phyloP scores from a whole-genome alignment of 2,329 filamentous ascomycete species.

The Diaporthe eres region DNA sequence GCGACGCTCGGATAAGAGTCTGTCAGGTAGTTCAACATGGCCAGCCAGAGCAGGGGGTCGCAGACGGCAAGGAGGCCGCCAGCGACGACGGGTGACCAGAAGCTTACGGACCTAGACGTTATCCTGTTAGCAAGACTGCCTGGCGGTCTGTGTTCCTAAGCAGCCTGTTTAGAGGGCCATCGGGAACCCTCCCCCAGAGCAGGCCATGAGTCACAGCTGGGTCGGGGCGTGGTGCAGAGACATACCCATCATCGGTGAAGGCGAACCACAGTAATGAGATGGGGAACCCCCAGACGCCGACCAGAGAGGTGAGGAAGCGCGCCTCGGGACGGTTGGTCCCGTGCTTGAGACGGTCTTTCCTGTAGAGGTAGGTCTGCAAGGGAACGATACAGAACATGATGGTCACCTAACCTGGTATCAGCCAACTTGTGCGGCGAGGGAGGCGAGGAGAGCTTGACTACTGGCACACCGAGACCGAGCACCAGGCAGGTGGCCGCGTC shows the following conservation, averaged over 20 bases:
- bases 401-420: slow-evolving; percentile 37
- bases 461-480: background rate
- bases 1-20: slow-evolving; percentile 59
- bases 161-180: background rate
- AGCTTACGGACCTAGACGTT: slow-evolving; percentile 44
- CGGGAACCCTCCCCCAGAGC: too few species aligned
- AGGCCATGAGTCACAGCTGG: background rate
- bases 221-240: background rate
- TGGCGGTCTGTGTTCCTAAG: background rate
- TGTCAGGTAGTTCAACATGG: slow-evolving; percentile 59
- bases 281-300: slow-evolving; percentile 59
- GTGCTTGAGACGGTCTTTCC: slow-evolving; percentile 53
- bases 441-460: background rate
- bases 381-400: slow-evolving; percentile 58
- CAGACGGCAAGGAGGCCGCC: slow-evolving; percentile 57
- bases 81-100: slow-evolving; percentile 57
- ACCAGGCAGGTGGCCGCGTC: background rate
- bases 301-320: slow-evolving; percentile 56
- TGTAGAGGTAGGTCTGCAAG: slow-evolving; percentile 58
- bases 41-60: slow-evolving; percentile 59
- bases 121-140: background rate
- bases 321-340: slow-evolving; percentile 56
- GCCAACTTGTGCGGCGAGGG: background rate
- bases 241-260: slow-evolving; percentile 56
- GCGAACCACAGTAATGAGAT: slow-evolving; percentile 59